A percentile compares a stretch with the other conserved stretches of the same genome.
Evolutionary conservation across 768 basidiomycete genomes (phyloP).

Genomic region (Auricularia heimuer): DNA sequence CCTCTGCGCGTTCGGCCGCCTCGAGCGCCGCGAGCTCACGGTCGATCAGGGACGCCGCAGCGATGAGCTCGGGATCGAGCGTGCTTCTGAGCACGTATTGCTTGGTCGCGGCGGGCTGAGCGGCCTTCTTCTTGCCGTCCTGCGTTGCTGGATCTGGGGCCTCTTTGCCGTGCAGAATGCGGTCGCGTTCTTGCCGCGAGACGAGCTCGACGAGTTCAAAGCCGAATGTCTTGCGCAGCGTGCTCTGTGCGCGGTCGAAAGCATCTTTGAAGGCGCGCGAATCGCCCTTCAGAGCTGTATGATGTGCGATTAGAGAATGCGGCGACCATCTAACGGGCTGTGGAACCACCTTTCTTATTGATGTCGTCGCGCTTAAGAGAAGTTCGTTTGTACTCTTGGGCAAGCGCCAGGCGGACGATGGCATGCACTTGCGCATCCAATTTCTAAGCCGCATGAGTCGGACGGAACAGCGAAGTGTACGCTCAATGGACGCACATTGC

Average conservation of each 20-base stretch:
- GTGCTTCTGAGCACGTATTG: conserved; percentile 76
- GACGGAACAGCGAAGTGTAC: background rate
- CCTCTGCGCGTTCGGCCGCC: conserved; percentile 38
- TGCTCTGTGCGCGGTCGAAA: conserved; percentile 51
- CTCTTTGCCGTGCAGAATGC: conserved; percentile 13
- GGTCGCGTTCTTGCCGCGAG: conserved; percentile 44
- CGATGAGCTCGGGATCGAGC: conserved; percentile 53
- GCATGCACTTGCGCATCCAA: conserved; percentile 41
- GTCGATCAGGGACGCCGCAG: conserved; percentile 45
- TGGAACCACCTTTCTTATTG: conserved; percentile 58
- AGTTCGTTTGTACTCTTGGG: conserved; percentile 60
- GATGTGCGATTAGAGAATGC: background rate
- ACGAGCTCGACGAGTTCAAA: conserved; percentile 80
- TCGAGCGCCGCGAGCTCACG: conserved; percentile 20
- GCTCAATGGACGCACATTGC: background rate
- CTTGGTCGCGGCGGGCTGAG: conserved; percentile 46
- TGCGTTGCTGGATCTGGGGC: conserved; percentile 17
- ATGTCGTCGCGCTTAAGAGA: conserved; percentile 76
- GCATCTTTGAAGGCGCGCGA: conserved; percentile 57
- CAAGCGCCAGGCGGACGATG: conserved; percentile 73
- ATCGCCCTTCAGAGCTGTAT: conserved; percentile 36
- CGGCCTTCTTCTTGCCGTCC: conserved; percentile 25
- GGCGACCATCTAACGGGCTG: background rate
- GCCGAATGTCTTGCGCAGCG: conserved; percentile 57
- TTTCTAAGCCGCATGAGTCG: background rate